A percentile compares a stretch with the other conserved stretches of the same genome.
Evolutionary conservation across 1,139 yeast genomes (phyloP).

Genomic region (Taphrina communis): DNA sequence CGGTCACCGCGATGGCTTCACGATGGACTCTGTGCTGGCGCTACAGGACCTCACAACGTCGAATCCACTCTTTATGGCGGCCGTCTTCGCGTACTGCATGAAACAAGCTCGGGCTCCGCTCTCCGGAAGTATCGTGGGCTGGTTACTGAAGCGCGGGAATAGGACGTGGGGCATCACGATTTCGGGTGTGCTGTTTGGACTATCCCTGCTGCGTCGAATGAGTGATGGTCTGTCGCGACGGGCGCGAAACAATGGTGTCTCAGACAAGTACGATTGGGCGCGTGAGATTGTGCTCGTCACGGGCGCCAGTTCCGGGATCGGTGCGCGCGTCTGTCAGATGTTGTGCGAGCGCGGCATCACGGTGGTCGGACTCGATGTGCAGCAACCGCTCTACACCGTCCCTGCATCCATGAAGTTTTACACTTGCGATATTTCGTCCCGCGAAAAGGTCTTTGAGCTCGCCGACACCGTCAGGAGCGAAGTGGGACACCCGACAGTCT

Average conservation of each 20-base stretch:
- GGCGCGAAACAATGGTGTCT: constrained; percentile 36
- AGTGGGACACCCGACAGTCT: constrained; percentile 67
- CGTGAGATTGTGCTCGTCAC: constrained; percentile 71
- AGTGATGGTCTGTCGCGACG: constrained; percentile 28
- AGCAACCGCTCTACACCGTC: constrained; percentile 52
- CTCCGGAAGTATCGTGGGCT: constrained; percentile 12
- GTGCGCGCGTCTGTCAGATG: constrained; percentile 62
- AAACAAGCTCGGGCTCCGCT: constrained; percentile 26
- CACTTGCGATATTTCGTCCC: constrained; percentile 70
- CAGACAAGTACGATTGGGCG: constrained; percentile 34
- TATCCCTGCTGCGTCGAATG: constrained; percentile 19
- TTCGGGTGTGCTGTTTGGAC: constrained; percentile 23
- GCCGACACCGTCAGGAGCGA: constrained; percentile 48
- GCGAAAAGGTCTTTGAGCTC: constrained; percentile 54
- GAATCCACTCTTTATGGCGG: constrained; percentile 34
- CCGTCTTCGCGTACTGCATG: constrained; percentile 16
- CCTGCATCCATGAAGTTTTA: constrained; percentile 56
- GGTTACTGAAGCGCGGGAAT: constrained; percentile 24
- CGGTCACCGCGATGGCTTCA: constrained; percentile 39
- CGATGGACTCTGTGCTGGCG: constrained; percentile 33
- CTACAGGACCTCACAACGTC: constrained; percentile 18
- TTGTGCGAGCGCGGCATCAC: constrained; percentile 56
- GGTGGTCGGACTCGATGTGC: constrained; percentile 71
- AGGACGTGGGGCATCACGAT: constrained; percentile 34
- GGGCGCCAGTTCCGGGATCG: constrained; percentile 82